Evolutionary conservation across 495 filamentous ascomycete genomes (phyloP), one percentile per base, ranked within the genome.

Genomic region (Annulohypoxylon maeteangense): DNA sequence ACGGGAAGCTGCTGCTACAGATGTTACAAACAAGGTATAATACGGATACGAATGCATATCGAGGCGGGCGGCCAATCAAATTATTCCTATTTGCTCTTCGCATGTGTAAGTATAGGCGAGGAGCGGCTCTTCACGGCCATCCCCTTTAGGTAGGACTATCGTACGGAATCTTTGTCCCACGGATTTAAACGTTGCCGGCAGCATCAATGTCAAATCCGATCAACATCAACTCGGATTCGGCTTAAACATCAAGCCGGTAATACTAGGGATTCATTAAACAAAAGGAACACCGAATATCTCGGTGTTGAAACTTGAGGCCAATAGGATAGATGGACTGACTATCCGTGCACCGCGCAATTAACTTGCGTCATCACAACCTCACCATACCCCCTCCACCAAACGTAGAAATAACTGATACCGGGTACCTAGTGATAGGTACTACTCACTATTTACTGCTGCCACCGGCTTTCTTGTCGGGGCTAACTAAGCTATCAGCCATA

Each of bases 401-500:
- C 22, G 34, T 27, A 23, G 18, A 32, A 47, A 20, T 29, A 32
- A 29, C 18, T n/a, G n/a, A n/a, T n/a, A n/a, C 23, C 31, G 11
- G 11, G 10, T 4, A 40, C 36, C 14, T n/a, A 14, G 14, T 14
- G 4, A 14, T 12, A 40, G 14, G 14, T 40, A 16, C n/a, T 42
- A 31, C 12, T 56, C 22, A 12, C 23, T 14, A 66, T 57, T 74
- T 59, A 54, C 70, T 62, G 36, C 68, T 76, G 44, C 62, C 62
- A 14, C 65, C 74, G 11, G 61, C 20, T 23, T 66, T 73, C 64
- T 78, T 76, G 5, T 55, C 67, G n/a, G 71, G 70, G 22, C 67
- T 78, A 48, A 85, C 82, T 63, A 86, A 62, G 59, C 79, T 81
- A 16, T 86, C 87, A 10, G 83, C 80, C 86, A 88, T 88, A 31